phyloP scores from a whole-genome alignment of 306 rosid genomes.

The Cicer yamashitae region DNA sequence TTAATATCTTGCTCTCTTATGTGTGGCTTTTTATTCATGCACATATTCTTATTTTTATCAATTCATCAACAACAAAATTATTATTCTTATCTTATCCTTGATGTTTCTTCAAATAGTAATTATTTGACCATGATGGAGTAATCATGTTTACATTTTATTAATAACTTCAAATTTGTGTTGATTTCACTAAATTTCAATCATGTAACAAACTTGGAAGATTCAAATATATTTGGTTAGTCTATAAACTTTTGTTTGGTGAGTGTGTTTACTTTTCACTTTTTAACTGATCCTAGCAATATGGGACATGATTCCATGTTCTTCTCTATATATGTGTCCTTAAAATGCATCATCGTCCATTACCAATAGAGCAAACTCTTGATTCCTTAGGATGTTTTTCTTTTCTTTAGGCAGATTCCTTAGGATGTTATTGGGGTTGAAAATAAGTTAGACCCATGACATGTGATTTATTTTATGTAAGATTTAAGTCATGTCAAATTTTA shows the following conservation, averaged over 20 bases:
- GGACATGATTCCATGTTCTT: neutral
- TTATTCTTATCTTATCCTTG: conserved; percentile 35
- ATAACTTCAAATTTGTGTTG: neutral
- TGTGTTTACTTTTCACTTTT: neutral
- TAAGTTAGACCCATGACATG: no score
- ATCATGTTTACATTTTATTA: neutral
- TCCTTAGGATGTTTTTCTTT: no score
- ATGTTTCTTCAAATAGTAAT: conserved; percentile 30
- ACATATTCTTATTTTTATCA: conserved; percentile 36
- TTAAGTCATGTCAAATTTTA: no score
- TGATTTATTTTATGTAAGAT: no score
- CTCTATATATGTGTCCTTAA: no score
- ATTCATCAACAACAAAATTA: neutral
- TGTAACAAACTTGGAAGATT: neutral
- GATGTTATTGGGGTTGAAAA: no score
- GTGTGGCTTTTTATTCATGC: conserved; percentile 42
- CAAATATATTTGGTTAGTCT: neutral
- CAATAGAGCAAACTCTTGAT: no score
- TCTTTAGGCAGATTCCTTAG: no score
- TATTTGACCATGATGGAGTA: neutral
- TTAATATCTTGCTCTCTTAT: conserved; percentile 24
- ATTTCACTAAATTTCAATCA: neutral
- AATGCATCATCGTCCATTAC: no score
- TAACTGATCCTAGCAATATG: neutral
- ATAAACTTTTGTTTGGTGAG: no score